Evolutionary conservation across 106 monocot species (phyloP).

Genomic region (Gastrodia elata): DNA sequence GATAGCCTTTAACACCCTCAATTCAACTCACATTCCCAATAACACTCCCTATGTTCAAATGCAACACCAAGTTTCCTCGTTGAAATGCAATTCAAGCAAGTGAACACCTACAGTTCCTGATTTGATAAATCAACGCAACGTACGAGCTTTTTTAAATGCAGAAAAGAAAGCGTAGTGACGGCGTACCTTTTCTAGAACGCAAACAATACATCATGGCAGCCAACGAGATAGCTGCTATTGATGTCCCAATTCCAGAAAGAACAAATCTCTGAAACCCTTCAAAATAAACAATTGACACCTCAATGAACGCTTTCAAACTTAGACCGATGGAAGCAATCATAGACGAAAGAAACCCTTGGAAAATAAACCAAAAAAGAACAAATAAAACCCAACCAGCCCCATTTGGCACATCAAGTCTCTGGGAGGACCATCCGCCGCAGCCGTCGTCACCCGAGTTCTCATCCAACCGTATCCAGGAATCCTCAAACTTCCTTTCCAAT

Average conservation of each 20-base stretch:
- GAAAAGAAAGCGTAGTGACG: neutral
- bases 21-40: too few relatives aligned
- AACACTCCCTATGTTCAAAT: too few relatives aligned
- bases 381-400: neutral
- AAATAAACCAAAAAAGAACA: neutral
- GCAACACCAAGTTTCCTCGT: too few relatives aligned
- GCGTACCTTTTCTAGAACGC: neutral
- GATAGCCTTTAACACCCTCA: too few relatives aligned
- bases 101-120: neutral
- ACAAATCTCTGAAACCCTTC: neutral
- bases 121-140: neutral
- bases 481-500: neutral
- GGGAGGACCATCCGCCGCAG: slow-evolving; percentile 4
- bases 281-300: neutral
- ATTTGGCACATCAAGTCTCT: neutral
- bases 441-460: slow-evolving; percentile 5
- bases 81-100: neutral
- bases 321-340: neutral
- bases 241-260: slow-evolving; percentile 5
- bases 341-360: too few relatives aligned
- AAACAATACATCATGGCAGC: slow-evolving; percentile 1
- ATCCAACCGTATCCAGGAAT: slow-evolving; percentile 1
- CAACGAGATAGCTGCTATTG: neutral
- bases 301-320: neutral
- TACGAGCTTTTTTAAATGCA: too few relatives aligned